Percentiles rank a stretch among this genome's conserved stretches.
These are phyloP conservation scores for Kappamyces sp. DNA, from an alignment of 192 early-diverging fungal species.

Conservation along the genomic window DNA sequence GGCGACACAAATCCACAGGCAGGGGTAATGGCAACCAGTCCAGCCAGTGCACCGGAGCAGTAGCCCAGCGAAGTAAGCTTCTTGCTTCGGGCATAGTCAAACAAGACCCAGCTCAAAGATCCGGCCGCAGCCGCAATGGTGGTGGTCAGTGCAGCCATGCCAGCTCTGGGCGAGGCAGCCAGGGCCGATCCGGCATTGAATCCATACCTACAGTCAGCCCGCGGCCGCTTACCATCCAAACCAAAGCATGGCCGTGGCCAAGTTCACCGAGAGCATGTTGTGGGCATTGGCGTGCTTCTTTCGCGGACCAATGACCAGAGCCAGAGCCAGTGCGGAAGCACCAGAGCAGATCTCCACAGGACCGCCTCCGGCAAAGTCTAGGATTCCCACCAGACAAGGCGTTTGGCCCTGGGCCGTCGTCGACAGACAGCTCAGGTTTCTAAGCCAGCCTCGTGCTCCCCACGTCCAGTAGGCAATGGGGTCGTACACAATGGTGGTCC, in stretches of 20 bases:
- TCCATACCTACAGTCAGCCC: slow-evolving; percentile 29
- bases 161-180: slow-evolving; percentile 62
- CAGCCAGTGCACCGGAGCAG: slow-evolving; percentile 84
- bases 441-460: slow-evolving; percentile 74
- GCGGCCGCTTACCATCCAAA: slow-evolving; percentile 67
- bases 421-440: slow-evolving; percentile 31
- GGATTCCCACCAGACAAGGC: slow-evolving; percentile 40
- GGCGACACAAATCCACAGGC: slow-evolving; percentile 71
- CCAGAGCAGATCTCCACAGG: slow-evolving; percentile 80
- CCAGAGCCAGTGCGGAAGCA: slow-evolving; percentile 69
- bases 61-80: slow-evolving; percentile 77
- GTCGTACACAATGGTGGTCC: slow-evolving; percentile 78
- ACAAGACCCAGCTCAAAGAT: slow-evolving; percentile 63
- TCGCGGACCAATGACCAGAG: slow-evolving; percentile 75
- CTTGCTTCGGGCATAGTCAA: slow-evolving; percentile 63
- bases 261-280: slow-evolving; percentile 75
- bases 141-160: slow-evolving; percentile 69
- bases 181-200: slow-evolving; percentile 83
- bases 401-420: neutral
- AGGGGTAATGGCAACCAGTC: slow-evolving; percentile 83
- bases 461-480: slow-evolving; percentile 86
- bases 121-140: slow-evolving; percentile 65
- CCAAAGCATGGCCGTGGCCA: slow-evolving; percentile 77
- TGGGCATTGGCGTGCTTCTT: slow-evolving; percentile 62
- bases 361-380: slow-evolving; percentile 85